Percentiles rank a stretch among this genome's conserved stretches.
phyloP scores from a whole-genome alignment of 768 basidiomycete species.

The Neoboletus brunneissimus region DNA sequence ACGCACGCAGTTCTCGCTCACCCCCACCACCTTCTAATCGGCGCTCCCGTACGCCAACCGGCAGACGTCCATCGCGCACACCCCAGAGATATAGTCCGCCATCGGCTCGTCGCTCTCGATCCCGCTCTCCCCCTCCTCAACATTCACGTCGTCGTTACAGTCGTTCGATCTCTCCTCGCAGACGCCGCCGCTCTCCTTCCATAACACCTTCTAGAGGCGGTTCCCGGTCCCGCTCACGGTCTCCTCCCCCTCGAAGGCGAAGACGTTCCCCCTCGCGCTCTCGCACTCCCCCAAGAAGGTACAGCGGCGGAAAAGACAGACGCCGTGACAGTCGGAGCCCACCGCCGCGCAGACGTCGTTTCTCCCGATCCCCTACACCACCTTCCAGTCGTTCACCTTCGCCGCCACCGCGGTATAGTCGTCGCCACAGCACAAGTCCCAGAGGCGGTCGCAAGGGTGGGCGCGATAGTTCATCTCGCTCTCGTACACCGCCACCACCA shows the following conservation, averaged over 20 bases:
- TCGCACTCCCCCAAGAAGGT: slow-evolving; percentile 30
- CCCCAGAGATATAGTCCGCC: slow-evolving; percentile 32
- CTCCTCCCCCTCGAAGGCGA: slow-evolving; percentile 40
- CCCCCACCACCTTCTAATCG: slow-evolving; percentile 33
- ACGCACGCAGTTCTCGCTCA: slow-evolving; percentile 40
- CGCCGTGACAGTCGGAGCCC: slow-evolving; percentile 33
- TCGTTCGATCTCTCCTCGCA: slow-evolving; percentile 27
- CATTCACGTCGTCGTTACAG: slow-evolving; percentile 26
- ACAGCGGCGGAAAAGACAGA: slow-evolving; percentile 15
- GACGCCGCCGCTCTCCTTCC: slow-evolving; percentile 33
- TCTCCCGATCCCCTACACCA: slow-evolving; percentile 47
- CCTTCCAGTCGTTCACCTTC: slow-evolving; percentile 44
- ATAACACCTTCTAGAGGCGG: slow-evolving; percentile 34
- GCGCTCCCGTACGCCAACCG: slow-evolving; percentile 41
- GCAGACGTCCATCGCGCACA: slow-evolving; percentile 34
- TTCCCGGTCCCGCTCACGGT: slow-evolving; percentile 42
- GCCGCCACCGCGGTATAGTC: slow-evolving; percentile 35
- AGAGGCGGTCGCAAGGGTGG: slow-evolving; percentile 29
- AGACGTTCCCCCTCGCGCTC: slow-evolving; percentile 33
- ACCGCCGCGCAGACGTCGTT: slow-evolving; percentile 39
- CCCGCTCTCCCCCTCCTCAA: slow-evolving; percentile 27
- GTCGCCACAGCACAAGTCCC: slow-evolving; percentile 46
- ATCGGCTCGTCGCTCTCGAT: slow-evolving; percentile 39
- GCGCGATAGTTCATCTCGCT: slow-evolving; percentile 34
- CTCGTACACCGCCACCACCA: slow-evolving; percentile 32